These are phyloP conservation scores for Rubus idaeus DNA, from an alignment of 306 rosid species.

Conservation along the genomic window DNA sequence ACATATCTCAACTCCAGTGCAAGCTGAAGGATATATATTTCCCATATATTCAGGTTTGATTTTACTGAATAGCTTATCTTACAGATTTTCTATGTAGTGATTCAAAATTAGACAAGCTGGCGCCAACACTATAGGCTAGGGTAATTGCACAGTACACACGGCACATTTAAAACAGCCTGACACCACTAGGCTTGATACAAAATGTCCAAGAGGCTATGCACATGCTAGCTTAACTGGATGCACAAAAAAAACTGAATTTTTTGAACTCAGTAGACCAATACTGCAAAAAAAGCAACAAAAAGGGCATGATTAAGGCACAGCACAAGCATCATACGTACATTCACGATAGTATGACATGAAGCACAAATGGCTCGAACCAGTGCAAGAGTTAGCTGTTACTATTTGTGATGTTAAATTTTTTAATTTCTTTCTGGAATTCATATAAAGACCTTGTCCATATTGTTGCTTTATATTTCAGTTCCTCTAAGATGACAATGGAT, in stretches of 20 bases:
- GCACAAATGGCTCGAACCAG: neutral
- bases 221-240: neutral
- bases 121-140: neutral
- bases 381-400: neutral
- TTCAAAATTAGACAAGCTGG: neutral
- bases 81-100: neutral
- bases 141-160: neutral
- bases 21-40: slow-evolving; percentile 63
- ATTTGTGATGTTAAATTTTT: neutral
- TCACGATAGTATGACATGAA: neutral
- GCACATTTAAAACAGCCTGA: neutral
- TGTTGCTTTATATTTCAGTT: neutral
- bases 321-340: neutral
- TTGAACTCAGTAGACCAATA: neutral
- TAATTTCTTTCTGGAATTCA: neutral
- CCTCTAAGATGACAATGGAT: neutral
- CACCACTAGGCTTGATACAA: neutral
- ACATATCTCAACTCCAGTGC: slow-evolving; percentile 43
- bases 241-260: neutral
- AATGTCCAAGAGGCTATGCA: neutral
- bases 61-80: neutral
- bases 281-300: neutral
- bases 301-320: neutral
- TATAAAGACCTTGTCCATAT: neutral
- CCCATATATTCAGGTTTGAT: slow-evolving; percentile 65